Base-by-base conservation (phyloP, 106 monocot genomes). In the Dendrobium nobile region DNA sequence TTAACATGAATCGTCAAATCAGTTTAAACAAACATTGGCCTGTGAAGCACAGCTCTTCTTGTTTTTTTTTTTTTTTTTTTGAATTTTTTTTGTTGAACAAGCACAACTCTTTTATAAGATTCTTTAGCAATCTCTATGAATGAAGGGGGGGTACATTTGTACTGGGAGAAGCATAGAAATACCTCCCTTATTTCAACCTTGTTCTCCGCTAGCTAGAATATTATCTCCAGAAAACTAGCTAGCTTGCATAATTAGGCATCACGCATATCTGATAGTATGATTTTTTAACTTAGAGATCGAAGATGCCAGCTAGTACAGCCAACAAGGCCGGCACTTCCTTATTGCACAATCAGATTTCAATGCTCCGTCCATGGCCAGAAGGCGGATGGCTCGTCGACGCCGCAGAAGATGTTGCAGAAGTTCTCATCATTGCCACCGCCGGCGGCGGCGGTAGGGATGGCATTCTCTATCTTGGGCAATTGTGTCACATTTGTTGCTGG, bases 351-450 rank as follows among this genome's bases (percentile, higher is more conserved):
- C 51, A 51, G 11, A 5, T 48, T 15, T 78, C 78, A 78, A 40
- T 56, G 79, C 43, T 79, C 79, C 20, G 79, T 7, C 79, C 79
- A 79, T 45, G 79, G 65, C 79, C 79, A 79, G 44, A 79, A 65
- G 4, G 67, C 59, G 20, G 79, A 40, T 40, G 58, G 83, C 54
- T 83, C 83, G 2, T 83, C 83, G 13, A 82, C 77, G 13, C 51
- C 72, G n/a, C 78, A 70, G 54, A 78, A 78, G 4, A 83, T 73
- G 78, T 44, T 83, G 83, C 83, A 72, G 54, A 83, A 74, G 18
- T 79, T 83, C 78, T 83, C 83, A 7, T 78, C 83, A 0, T 54
- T 54, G 78, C 19, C 48, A 2, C 40, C 9, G 1, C 43, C 61
- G 41, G 42, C 64, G 64, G 28, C 42, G 64, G 15, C 51, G 51